Percentiles rank a stretch among this genome's conserved stretches.
Conservation (phyloP, 140 eudicot genomes). For the Bidens hawaiensis region DNA sequence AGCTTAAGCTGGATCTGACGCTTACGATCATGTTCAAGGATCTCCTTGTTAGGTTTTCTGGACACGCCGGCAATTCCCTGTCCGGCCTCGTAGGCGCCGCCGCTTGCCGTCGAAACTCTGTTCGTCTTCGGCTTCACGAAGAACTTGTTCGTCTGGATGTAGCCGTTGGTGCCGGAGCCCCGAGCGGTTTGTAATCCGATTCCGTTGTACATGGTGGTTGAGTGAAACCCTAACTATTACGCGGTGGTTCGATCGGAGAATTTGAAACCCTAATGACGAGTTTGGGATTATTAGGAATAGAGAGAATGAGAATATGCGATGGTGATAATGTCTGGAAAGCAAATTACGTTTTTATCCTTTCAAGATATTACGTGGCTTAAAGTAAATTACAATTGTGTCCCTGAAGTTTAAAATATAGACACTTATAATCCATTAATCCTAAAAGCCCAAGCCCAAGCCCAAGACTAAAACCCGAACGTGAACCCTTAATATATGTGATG, state of each 20-base stretch:
- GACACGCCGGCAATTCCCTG: constrained; percentile 72
- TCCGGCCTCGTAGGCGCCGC: constrained; percentile 52
- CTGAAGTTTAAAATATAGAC: too few relatives aligned
- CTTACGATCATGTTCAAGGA: constrained; percentile 89
- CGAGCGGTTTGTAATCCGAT: constrained; percentile 85
- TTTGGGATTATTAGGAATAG: too few relatives aligned
- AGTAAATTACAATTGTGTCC: too few relatives aligned
- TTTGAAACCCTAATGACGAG: too few relatives aligned
- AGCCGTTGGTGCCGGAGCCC: constrained; percentile 93
- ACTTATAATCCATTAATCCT: too few relatives aligned
- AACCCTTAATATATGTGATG: too few relatives aligned
- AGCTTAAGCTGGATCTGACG: constrained; percentile 88
- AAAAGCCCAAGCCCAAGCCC: too few relatives aligned
- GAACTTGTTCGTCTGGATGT: constrained; percentile 78
- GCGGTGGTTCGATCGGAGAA: constrained; percentile 13
- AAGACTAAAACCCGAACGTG: too few relatives aligned
- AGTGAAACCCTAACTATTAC: constrained; percentile 5
- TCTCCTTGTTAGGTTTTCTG: constrained; percentile 63
- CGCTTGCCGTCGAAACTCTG: constrained; percentile 32
- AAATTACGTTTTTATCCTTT: too few relatives aligned
- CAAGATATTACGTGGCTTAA: too few relatives aligned
- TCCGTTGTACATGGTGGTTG: constrained; percentile 71
- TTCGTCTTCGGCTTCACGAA: constrained; percentile 49
- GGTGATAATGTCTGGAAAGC: too few relatives aligned
- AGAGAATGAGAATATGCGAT: too few relatives aligned